A percentile compares a stretch with the other conserved stretches of the same genome.
phyloP scores from a whole-genome alignment of 75 land plant species.

The Larix kaempferi region DNA sequence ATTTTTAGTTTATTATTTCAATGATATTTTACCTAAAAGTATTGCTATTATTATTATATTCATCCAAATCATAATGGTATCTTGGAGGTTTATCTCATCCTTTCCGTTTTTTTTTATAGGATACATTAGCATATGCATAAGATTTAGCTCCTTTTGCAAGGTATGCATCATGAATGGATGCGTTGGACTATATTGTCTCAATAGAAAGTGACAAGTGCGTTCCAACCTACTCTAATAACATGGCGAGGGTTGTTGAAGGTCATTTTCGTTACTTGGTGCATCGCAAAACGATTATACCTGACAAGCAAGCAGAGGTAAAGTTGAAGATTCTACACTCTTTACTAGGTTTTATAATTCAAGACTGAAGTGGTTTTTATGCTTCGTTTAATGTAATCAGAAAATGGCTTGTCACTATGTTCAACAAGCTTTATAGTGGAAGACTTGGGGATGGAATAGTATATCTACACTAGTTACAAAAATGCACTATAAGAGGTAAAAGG shows the following conservation, averaged over 20 bases:
- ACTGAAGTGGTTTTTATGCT: not conserved
- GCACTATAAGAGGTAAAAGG: slow-evolving; percentile 14
- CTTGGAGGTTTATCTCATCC: too few relatives aligned
- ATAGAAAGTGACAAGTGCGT: slow-evolving; percentile 46
- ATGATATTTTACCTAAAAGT: too few relatives aligned
- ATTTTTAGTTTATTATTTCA: too few relatives aligned
- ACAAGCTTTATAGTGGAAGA: slow-evolving; percentile 30
- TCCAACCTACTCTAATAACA: slow-evolving; percentile 48
- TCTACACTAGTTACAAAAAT: slow-evolving; percentile 19
- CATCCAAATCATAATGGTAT: too few relatives aligned
- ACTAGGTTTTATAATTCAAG: not conserved
- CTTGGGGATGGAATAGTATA: slow-evolving; percentile 17
- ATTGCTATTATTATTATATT: too few relatives aligned
- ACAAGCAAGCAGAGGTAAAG: slow-evolving; percentile 22
- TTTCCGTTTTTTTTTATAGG: slow-evolving; percentile 18
- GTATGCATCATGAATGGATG: slow-evolving; percentile 47
- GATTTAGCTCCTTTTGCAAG: slow-evolving; percentile 32
- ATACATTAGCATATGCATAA: slow-evolving; percentile 26
- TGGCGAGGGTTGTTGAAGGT: slow-evolving; percentile 54
- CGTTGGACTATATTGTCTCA: slow-evolving; percentile 45
- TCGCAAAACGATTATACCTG: slow-evolving; percentile 42
- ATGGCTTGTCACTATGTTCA: slow-evolving; percentile 36
- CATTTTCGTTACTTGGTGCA: slow-evolving; percentile 44
- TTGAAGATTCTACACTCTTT: not conserved
- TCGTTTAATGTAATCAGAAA: slow-evolving; percentile 22